These are phyloP conservation scores for Sporisorium scitamineum DNA, from an alignment of 1,284 basidiomycete genomes.

Conservation along the genomic window DNA sequence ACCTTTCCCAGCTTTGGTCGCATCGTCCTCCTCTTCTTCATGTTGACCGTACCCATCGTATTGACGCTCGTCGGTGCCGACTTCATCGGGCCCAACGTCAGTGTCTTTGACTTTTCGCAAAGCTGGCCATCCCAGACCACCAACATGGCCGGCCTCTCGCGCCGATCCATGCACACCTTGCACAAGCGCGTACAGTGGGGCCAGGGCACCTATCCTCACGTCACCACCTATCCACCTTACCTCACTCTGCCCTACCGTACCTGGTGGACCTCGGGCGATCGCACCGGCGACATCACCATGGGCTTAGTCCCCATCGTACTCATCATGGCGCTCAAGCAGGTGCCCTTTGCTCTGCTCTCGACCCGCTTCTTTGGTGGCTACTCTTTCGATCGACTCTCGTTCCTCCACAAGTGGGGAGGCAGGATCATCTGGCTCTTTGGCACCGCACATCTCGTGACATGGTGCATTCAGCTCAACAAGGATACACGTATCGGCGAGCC, in stretches of 20 bases:
- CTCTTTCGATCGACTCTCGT: slow-evolving; percentile 81
- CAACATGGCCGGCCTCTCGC: slow-evolving; percentile 35
- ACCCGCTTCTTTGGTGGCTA: slow-evolving; percentile 78
- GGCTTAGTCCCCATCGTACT: slow-evolving; percentile 82
- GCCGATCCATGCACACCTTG: slow-evolving; percentile 22
- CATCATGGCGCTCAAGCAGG: slow-evolving; percentile 82
- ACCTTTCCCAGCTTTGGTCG: slow-evolving; percentile 58
- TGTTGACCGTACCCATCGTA: slow-evolving; percentile 57
- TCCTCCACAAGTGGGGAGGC: slow-evolving; percentile 80
- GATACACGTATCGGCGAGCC: slow-evolving; percentile 73
- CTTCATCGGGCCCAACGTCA: slow-evolving; percentile 76
- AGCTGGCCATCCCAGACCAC: slow-evolving; percentile 49
- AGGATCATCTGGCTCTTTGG: slow-evolving; percentile 80
- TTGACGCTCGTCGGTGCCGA: slow-evolving; percentile 77
- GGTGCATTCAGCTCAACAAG: slow-evolving; percentile 78
- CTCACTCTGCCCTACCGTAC: slow-evolving; percentile 78
- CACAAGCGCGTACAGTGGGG: slow-evolving; percentile 60
- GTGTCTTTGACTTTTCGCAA: slow-evolving; percentile 59
- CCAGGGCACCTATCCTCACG: slow-evolving; percentile 51
- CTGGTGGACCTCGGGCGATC: slow-evolving; percentile 81
- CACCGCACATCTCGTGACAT: slow-evolving; percentile 78
- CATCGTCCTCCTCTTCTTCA: slow-evolving; percentile 55
- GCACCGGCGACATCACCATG: slow-evolving; percentile 82
- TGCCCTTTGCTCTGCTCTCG: slow-evolving; percentile 84
- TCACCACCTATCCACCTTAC: slow-evolving; percentile 69